These are phyloP conservation scores for Trichomonascaceae sp. DNA, from an alignment of 1,139 yeast genomes.

Conservation along the genomic window DNA sequence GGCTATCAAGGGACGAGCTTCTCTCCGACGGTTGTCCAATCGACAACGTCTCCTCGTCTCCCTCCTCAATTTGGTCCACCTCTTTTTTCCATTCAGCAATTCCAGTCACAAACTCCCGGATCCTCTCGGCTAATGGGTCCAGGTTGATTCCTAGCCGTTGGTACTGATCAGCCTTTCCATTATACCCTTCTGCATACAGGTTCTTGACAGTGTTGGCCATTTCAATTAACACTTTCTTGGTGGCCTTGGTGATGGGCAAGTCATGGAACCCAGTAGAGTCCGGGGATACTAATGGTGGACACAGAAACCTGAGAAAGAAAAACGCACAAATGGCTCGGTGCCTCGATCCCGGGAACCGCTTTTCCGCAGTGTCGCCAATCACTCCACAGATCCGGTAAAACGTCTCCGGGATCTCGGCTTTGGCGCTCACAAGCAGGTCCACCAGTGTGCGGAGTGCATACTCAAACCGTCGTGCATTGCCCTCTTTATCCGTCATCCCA, in stretches of 20 bases:
- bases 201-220: constrained; percentile 71
- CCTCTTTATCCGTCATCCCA: constrained; percentile 26
- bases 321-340: constrained; percentile 68
- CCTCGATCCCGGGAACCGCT: constrained; percentile 44
- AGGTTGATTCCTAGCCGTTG: not conserved
- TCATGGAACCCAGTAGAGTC: constrained; percentile 36
- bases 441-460: constrained; percentile 43
- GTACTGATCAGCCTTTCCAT: constrained; percentile 36
- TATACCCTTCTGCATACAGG: no score
- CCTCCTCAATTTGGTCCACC: constrained; percentile 34
- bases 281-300: constrained; percentile 81
- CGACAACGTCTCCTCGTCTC: no score
- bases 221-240: constrained; percentile 56
- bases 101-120: constrained; percentile 3
- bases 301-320: constrained; percentile 61
- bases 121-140: constrained; percentile 4
- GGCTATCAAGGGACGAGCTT: no score
- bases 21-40: no score
- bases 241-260: constrained; percentile 21
- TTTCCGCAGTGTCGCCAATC: constrained; percentile 43
- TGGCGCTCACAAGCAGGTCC: constrained; percentile 39
- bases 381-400: constrained; percentile 51
- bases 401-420: constrained; percentile 45
- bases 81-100: constrained; percentile 5
- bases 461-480: constrained; percentile 41